phyloP scores from a whole-genome alignment of 2,329 filamentous ascomycete species.

The Cytospora leucostoma region DNA sequence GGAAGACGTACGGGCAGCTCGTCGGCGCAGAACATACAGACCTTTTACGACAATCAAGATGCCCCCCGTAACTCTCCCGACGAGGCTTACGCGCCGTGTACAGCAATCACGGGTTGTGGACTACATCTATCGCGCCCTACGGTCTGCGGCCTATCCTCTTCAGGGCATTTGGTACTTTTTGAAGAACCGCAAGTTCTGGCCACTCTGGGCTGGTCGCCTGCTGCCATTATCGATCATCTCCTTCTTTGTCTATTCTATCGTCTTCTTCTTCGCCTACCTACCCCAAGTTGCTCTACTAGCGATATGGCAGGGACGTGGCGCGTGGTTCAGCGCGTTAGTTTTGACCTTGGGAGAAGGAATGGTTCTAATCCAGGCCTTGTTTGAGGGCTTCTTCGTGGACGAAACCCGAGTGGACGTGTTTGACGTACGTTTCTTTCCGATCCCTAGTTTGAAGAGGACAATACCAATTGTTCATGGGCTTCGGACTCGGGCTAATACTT shows the following conservation, averaged over 20 bases:
- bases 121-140: constrained; percentile 47
- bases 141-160: constrained; percentile 57
- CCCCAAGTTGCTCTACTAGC: constrained; percentile 87
- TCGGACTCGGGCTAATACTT: constrained; percentile 22
- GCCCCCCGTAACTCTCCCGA: constrained; percentile 18
- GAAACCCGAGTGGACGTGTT: constrained; percentile 80
- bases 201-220: constrained; percentile 75
- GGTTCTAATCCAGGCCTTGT: constrained; percentile 68
- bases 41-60: constrained; percentile 4
- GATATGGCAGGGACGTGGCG: constrained; percentile 82
- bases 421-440: constrained; percentile 58
- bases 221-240: constrained; percentile 82
- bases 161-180: constrained; percentile 82
- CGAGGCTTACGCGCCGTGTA: constrained; percentile 20
- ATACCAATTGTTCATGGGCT: not conserved
- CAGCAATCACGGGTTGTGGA: constrained; percentile 30
- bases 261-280: constrained; percentile 86
- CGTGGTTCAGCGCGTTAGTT: constrained; percentile 88
- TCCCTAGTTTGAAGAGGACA: not conserved
- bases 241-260: constrained; percentile 75
- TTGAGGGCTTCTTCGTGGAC: constrained; percentile 81
- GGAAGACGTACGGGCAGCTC: not conserved
- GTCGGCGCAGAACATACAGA: not conserved
- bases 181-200: constrained; percentile 76
- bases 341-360: constrained; percentile 82